Base-by-base conservation (phyloP, 805 yeast genomes). In the Pichia kluyveri region DNA sequence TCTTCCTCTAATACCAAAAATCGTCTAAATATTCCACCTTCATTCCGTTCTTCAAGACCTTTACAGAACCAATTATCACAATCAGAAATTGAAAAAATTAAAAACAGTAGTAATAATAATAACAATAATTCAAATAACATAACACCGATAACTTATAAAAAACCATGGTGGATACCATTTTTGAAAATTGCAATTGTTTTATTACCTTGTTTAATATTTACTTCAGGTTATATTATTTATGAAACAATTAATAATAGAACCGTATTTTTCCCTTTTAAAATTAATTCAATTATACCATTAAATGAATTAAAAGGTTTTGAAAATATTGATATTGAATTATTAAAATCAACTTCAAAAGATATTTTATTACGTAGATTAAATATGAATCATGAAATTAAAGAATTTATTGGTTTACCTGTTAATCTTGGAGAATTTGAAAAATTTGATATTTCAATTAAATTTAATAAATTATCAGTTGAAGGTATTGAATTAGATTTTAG, bases 401-500 rank as follows among this genome's bases (percentile, higher is more conserved):
- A 53, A 26, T 49, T 46, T 18, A 55, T 65, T 40, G 70, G 69
- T 0, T 53, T 65, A 8, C 71, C 71, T 5, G 52, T 67, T 18
- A 50, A 53, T 18, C 46, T 65, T 27, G 64, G 65, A 0, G 56
- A 52, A 1, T 54, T 57, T 38, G 63, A 62, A 17, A 51, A 49
- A 18, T 66, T 67, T 49, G 58, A 62, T 17, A 62, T 66, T 15
- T 49, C 43, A 14, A 54, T 67, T 8, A 63, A 66, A 41, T 66
- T 59, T 46, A 56, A 56, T 38, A 60, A 56, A 40, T 49, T 56
- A 38, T 55, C 60, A 5, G 54, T 64, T 44, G 64, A 60, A 49
- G 71, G 71, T 1, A 31, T 61, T 7, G 59, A 62, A 41, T 48
- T 67, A 9, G 67, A 64, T 44, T 62, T 61, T 32, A 58, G 62